phyloP scores from a whole-genome alignment of 1,284 basidiomycete species.

The Trichosporon faecale region DNA sequence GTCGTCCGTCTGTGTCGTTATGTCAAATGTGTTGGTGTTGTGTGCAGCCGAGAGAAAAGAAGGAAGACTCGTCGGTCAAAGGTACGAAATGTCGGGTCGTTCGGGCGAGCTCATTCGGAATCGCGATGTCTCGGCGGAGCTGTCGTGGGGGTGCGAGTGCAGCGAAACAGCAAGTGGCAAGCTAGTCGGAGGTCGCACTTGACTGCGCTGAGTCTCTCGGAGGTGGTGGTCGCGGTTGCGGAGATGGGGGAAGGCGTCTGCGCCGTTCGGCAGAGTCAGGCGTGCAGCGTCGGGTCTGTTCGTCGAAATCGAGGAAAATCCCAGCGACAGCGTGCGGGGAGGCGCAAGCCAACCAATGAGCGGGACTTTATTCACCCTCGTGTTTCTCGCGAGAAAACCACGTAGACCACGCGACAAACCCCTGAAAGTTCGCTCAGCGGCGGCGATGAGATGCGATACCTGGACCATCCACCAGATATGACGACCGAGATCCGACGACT shows the following conservation, averaged over 20 bases:
- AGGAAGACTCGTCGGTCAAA: neutral
- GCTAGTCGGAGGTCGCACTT: too few species aligned
- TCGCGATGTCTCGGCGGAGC: neutral
- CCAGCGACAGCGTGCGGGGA: neutral
- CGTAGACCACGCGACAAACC: neutral
- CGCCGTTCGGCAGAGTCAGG: neutral
- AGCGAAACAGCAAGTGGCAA: neutral
- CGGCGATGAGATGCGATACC: neutral
- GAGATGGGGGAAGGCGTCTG: too few species aligned
- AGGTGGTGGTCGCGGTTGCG: too few species aligned
- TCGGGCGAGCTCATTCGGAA: neutral
- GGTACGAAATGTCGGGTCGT: neutral
- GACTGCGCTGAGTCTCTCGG: too few species aligned
- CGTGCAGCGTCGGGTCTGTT: conserved; percentile 1
- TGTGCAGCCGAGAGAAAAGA: neutral
- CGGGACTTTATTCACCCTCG: neutral
- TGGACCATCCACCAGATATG: neutral
- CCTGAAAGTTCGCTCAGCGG: neutral
- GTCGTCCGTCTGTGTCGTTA: neutral
- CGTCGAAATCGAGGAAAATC: neutral
- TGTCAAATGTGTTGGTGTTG: neutral
- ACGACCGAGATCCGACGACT: neutral
- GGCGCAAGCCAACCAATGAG: neutral
- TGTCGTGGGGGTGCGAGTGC: neutral
- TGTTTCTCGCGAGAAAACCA: too few species aligned